Percentiles rank a stretch among this genome's conserved stretches.
phyloP scores from a whole-genome alignment of 2,329 filamentous ascomycete species.

The Elsinoe australis region DNA sequence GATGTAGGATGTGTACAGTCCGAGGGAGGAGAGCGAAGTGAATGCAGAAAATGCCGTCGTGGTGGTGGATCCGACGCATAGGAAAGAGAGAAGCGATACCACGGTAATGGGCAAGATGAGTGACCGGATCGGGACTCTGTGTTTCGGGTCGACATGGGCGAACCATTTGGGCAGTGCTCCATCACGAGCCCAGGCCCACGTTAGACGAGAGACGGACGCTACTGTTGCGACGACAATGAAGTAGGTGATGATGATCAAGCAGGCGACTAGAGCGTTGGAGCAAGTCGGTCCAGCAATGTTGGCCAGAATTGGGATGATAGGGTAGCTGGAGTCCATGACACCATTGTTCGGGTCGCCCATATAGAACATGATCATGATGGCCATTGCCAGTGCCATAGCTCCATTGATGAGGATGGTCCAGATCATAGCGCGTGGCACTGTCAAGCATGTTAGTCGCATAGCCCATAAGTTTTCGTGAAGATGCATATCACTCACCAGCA shows the following conservation, averaged over 20 bases:
- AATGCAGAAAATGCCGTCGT: constrained; percentile 22
- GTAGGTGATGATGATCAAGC: constrained; percentile 21
- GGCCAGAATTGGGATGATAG: constrained; percentile 23
- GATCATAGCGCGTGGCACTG: constrained; percentile 24
- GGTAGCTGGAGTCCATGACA: constrained; percentile 21
- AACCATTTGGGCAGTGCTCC: constrained; percentile 24
- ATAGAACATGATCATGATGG: constrained; percentile 22
- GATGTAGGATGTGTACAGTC: constrained; percentile 24
- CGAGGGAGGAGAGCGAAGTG: constrained; percentile 23
- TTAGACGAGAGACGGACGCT: constrained; percentile 24
- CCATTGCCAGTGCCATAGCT: constrained; percentile 23
- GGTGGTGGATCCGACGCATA: constrained; percentile 23
- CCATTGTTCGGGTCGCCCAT: constrained; percentile 21
- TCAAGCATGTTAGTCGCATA: no score
- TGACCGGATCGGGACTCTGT: constrained; percentile 23
- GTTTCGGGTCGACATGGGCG: constrained; percentile 22
- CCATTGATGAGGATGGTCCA: constrained; percentile 23
- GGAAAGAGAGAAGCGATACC: constrained; percentile 22
- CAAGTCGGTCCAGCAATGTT: constrained; percentile 22
- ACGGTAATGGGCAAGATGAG: constrained; percentile 23
- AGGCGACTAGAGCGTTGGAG: constrained; percentile 23
- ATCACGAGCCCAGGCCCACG: constrained; percentile 26
- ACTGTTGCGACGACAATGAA: constrained; percentile 21
- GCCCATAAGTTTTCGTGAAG: no score
- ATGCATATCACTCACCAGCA: no score